phyloP scores from a whole-genome alignment of 495 filamentous ascomycete genomes.

The Aspergillus nanangensis region DNA sequence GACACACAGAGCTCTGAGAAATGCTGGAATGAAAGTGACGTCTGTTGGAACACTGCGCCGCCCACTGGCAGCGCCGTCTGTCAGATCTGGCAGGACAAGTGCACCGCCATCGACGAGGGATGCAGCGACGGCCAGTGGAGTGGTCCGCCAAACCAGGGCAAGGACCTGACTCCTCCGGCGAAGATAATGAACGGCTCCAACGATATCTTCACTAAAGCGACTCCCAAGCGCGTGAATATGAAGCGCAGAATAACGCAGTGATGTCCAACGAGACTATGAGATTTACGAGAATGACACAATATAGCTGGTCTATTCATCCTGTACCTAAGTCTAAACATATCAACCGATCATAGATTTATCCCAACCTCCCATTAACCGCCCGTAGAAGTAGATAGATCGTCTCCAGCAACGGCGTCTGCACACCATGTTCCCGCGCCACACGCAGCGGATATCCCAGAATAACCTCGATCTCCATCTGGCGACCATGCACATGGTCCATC shows the following conservation, averaged over 20 bases:
- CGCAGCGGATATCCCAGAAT: slow-evolving; percentile 56
- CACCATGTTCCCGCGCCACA: slow-evolving; percentile 45
- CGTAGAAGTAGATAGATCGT: slow-evolving; percentile 32
- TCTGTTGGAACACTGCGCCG: slow-evolving; percentile 53
- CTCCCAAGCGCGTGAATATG: background rate
- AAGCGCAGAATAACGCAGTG: background rate
- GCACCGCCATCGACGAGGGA: slow-evolving; percentile 42
- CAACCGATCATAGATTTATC: too few relatives aligned
- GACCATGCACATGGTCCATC: slow-evolving; percentile 52
- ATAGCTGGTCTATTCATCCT: background rate
- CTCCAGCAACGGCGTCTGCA: slow-evolving; percentile 50
- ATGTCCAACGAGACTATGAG: background rate
- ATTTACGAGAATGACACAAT: background rate
- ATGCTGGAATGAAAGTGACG: slow-evolving; percentile 53
- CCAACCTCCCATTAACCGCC: background rate
- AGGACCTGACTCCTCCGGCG: slow-evolving; percentile 33
- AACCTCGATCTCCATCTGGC: slow-evolving; percentile 56
- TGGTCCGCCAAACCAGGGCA: slow-evolving; percentile 56
- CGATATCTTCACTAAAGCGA: slow-evolving; percentile 1
- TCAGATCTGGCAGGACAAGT: slow-evolving; percentile 55
- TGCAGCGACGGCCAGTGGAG: slow-evolving; percentile 45
- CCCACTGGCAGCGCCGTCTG: slow-evolving; percentile 57
- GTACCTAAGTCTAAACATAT: too few relatives aligned
- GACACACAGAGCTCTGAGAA: slow-evolving; percentile 27
- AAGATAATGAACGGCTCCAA: slow-evolving; percentile 5